Conservation (phyloP, 345 rosid species). For the Passiflora organensis region DNA sequence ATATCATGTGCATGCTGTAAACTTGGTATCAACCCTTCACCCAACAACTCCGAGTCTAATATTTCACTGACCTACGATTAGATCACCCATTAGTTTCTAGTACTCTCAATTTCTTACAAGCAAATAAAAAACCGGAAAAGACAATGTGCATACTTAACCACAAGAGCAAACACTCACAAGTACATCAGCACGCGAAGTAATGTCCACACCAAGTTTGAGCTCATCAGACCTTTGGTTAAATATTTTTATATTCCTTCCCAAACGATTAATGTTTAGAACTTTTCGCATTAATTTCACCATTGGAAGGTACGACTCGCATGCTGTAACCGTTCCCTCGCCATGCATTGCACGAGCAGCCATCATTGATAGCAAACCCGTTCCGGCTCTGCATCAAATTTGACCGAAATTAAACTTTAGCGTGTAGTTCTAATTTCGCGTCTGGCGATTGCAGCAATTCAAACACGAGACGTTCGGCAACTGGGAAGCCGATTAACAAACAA, state of each 20-base stretch:
- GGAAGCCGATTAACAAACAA: too few species aligned
- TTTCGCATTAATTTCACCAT: slow-evolving; percentile 89
- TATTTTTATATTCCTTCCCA: slow-evolving; percentile 48
- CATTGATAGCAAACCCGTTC: slow-evolving; percentile 93
- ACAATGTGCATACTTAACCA: not conserved
- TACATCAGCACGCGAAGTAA: slow-evolving; percentile 66
- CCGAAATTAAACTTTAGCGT: too few species aligned
- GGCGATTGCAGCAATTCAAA: too few species aligned
- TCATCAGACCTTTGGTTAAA: slow-evolving; percentile 85
- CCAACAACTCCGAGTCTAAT: slow-evolving; percentile 86
- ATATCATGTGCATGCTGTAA: slow-evolving; percentile 83
- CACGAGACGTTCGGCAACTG: too few species aligned
- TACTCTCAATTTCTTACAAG: too few species aligned
- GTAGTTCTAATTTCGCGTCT: too few species aligned
- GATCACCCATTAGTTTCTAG: not conserved
- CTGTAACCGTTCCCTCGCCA: slow-evolving; percentile 49
- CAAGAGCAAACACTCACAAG: slow-evolving; percentile 45
- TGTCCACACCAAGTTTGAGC: slow-evolving; percentile 54
- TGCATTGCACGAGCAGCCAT: slow-evolving; percentile 78
- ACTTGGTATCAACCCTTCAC: slow-evolving; percentile 94
- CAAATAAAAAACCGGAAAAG: not conserved
- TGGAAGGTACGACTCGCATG: slow-evolving; percentile 91
- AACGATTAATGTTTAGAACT: slow-evolving; percentile 62
- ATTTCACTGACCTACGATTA: slow-evolving; percentile 77
- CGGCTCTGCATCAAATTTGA: slow-evolving; percentile 51